Evolutionary conservation across 139 green algal species (phyloP).

Genomic region (Closterium sp.): DNA sequence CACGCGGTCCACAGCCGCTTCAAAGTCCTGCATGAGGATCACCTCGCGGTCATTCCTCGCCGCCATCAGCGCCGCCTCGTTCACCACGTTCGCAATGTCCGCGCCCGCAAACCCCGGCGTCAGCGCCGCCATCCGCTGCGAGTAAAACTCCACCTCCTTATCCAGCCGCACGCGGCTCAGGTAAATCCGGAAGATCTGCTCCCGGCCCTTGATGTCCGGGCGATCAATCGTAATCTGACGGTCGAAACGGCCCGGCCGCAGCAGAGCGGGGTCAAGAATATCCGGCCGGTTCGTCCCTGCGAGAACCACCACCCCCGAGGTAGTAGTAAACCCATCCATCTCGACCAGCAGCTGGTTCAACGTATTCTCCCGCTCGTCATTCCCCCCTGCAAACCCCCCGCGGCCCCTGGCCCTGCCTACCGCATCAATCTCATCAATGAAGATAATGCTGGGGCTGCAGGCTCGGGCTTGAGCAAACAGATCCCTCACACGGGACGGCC

Average conservation of each 20-base stretch:
- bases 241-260: conserved; percentile 93
- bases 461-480: conserved; percentile 91
- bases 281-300: conserved; percentile 84
- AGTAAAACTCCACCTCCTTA: conserved; percentile 68
- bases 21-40: conserved; percentile 87
- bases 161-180: conserved; percentile 56
- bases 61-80: conserved; percentile 95
- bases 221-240: conserved; percentile 91
- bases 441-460: conserved; percentile 90
- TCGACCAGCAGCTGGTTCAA: conserved; percentile 86
- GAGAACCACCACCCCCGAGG: conserved; percentile 92
- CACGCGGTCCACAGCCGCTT: conserved; percentile 91
- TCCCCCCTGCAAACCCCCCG: conserved; percentile 90
- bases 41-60: conserved; percentile 62
- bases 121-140: conserved; percentile 88
- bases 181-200: conserved; percentile 88
- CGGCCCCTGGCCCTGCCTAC: conserved; percentile 75
- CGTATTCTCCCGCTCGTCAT: conserved; percentile 96
- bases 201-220: conserved; percentile 93
- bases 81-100: conserved; percentile 98
- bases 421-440: conserved; percentile 98
- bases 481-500: conserved; percentile 88
- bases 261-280: conserved; percentile 83
- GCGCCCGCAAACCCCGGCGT: conserved; percentile 92
- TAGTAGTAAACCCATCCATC: conserved; percentile 97